Evolutionary conservation across 139 green algal genomes (phyloP).

Genomic region (Trebouxia sp.): DNA sequence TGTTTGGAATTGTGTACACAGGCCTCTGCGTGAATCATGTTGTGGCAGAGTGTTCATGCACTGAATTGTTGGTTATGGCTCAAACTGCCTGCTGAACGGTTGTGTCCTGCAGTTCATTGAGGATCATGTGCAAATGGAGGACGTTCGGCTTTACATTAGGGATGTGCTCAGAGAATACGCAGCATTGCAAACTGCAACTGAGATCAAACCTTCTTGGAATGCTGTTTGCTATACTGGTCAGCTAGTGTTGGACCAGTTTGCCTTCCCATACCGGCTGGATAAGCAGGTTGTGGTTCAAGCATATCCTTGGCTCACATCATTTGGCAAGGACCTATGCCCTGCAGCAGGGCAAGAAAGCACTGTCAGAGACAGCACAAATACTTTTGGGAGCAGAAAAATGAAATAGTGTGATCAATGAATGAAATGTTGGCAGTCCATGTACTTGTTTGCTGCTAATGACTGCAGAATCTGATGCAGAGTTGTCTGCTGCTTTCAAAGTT

Average conservation of each 20-base stretch:
- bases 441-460: too few relatives aligned
- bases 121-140: constrained; percentile 45
- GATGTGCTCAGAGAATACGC: constrained; percentile 50
- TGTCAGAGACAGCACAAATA: not conserved
- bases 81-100: too few relatives aligned
- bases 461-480: too few relatives aligned
- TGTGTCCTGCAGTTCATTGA: constrained; percentile 40
- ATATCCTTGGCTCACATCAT: constrained; percentile 47
- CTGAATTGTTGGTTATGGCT: too few relatives aligned
- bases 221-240: constrained; percentile 42
- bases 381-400: not conserved
- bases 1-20: too few relatives aligned
- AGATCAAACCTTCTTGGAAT: constrained; percentile 32
- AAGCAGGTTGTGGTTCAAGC: constrained; percentile 28
- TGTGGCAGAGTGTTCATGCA: too few relatives aligned
- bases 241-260: constrained; percentile 48
- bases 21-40: too few relatives aligned
- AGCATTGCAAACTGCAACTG: constrained; percentile 33
- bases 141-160: constrained; percentile 47
- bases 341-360: not conserved
- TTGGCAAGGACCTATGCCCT: constrained; percentile 13
- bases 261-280: constrained; percentile 36
- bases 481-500: too few relatives aligned
- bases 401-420: not conserved
- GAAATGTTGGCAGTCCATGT: too few relatives aligned